Conservation (phyloP, 2,329 filamentous ascomycete genomes). For the Colletotrichum liriopes region DNA sequence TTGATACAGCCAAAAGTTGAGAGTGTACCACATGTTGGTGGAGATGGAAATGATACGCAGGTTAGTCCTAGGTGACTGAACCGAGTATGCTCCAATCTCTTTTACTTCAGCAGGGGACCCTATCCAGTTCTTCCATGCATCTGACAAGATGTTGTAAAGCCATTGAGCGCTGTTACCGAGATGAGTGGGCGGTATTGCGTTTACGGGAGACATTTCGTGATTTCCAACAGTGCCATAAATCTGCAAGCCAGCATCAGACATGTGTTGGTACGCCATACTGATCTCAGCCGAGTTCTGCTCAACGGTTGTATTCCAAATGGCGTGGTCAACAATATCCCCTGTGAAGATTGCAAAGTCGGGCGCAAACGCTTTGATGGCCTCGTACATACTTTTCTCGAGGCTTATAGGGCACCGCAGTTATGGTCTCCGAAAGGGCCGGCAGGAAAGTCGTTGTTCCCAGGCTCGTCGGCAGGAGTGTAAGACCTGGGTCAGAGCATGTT, state of each 20-base stretch:
- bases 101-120: constrained; percentile 52
- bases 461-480: constrained; percentile 63
- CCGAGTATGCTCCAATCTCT: constrained; percentile 65
- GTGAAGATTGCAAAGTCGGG: constrained; percentile 72
- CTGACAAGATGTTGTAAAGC: constrained; percentile 66
- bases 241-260: constrained; percentile 58
- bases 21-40: constrained; percentile 72
- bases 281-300: constrained; percentile 54
- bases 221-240: constrained; percentile 71
- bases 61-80: constrained; percentile 60
- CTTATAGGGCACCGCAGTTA: constrained; percentile 65
- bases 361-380: constrained; percentile 62
- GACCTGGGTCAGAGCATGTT: constrained; percentile 50
- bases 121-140: constrained; percentile 65
- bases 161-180: constrained; percentile 62
- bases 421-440: constrained; percentile 68
- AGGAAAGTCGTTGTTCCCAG: constrained; percentile 64
- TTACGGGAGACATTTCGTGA: constrained; percentile 70
- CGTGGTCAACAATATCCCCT: constrained; percentile 71
- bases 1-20: constrained; percentile 71
- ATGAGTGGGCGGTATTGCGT: constrained; percentile 62
- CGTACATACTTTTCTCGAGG: constrained; percentile 70
- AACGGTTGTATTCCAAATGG: constrained; percentile 62
- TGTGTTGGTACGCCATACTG: constrained; percentile 62
- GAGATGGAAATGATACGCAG: constrained; percentile 73